Conservation (phyloP, 768 basidiomycete genomes). For the Dentipellis sp. region DNA sequence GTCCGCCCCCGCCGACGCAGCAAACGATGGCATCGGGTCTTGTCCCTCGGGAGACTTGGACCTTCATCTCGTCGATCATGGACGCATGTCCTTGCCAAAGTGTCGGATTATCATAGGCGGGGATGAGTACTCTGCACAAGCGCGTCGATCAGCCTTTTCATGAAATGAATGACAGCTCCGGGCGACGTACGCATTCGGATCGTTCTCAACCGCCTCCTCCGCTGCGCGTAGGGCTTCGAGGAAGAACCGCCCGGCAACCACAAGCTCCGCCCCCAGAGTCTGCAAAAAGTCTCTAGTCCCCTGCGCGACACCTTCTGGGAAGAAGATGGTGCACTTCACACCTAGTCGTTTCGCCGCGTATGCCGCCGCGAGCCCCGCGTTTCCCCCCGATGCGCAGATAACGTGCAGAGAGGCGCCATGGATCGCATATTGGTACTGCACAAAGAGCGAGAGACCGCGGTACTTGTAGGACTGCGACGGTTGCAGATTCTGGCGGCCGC, state of each 20-base stretch:
- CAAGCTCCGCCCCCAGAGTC: slow-evolving; percentile 45
- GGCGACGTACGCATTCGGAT: slow-evolving; percentile 43
- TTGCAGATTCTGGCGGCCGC: slow-evolving; percentile 52
- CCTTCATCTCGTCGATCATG: slow-evolving; percentile 54
- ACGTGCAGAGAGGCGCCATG: slow-evolving; percentile 50
- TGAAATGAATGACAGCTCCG: neutral
- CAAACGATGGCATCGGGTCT: slow-evolving; percentile 70
- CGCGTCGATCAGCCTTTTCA: neutral
- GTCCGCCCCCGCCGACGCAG: slow-evolving; percentile 67
- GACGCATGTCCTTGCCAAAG: slow-evolving; percentile 76
- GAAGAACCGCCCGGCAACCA: slow-evolving; percentile 51
- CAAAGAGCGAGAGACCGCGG: slow-evolving; percentile 58
- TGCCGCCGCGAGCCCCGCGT: slow-evolving; percentile 69
- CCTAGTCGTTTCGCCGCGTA: slow-evolving; percentile 46
- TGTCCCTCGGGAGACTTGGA: slow-evolving; percentile 32
- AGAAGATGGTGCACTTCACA: slow-evolving; percentile 56
- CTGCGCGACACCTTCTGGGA: slow-evolving; percentile 45
- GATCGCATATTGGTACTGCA: slow-evolving; percentile 37
- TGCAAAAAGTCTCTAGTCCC: slow-evolving; percentile 41
- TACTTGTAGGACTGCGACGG: slow-evolving; percentile 72
- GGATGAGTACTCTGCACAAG: slow-evolving; percentile 49
- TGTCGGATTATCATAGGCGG: slow-evolving; percentile 60
- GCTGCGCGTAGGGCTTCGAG: slow-evolving; percentile 48
- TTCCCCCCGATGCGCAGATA: slow-evolving; percentile 70
- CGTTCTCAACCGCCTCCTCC: slow-evolving; percentile 30